A percentile compares a stretch with the other conserved stretches of the same genome.
phyloP scores from a whole-genome alignment of 2,329 filamentous ascomycete species.

The Didymella sp. region DNA sequence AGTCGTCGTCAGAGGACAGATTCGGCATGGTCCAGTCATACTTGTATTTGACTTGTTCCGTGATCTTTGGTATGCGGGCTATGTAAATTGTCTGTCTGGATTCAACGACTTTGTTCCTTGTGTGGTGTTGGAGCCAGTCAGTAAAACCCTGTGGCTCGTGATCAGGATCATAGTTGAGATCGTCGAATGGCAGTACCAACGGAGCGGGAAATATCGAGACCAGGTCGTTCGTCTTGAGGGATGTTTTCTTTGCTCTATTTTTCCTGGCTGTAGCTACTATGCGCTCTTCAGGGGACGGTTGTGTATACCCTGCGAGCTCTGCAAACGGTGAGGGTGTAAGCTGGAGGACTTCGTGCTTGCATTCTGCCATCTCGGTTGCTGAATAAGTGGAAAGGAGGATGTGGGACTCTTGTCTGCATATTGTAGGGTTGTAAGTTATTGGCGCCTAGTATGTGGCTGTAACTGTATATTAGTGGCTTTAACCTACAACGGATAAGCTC shows the following conservation, averaged over 20 bases:
- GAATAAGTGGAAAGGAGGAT: not conserved
- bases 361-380: not conserved
- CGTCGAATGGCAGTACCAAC: slow-evolving; percentile 66
- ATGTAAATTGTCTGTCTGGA: slow-evolving; percentile 61
- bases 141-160: slow-evolving; percentile 61
- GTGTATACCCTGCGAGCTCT: slow-evolving; percentile 42
- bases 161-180: slow-evolving; percentile 62
- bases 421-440: not conserved
- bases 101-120: slow-evolving; percentile 58
- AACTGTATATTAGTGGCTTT: not conserved
- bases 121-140: slow-evolving; percentile 53
- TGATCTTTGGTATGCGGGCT: slow-evolving; percentile 54
- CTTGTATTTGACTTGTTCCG: slow-evolving; percentile 50
- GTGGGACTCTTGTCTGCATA: not conserved
- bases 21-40: slow-evolving; percentile 52
- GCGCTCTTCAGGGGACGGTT: slow-evolving; percentile 28
- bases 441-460: not conserved
- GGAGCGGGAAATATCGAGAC: slow-evolving; percentile 61
- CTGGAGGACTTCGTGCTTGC: slow-evolving; percentile 13
- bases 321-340: slow-evolving; percentile 47
- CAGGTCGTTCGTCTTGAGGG: slow-evolving; percentile 5
- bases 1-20: not conserved
- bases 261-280: slow-evolving; percentile 29
- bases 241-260: slow-evolving; percentile 20
- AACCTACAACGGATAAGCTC: not conserved